These are phyloP conservation scores for Toxicodendron radicans DNA, from an alignment of 345 rosid species.

Conservation along the genomic window DNA sequence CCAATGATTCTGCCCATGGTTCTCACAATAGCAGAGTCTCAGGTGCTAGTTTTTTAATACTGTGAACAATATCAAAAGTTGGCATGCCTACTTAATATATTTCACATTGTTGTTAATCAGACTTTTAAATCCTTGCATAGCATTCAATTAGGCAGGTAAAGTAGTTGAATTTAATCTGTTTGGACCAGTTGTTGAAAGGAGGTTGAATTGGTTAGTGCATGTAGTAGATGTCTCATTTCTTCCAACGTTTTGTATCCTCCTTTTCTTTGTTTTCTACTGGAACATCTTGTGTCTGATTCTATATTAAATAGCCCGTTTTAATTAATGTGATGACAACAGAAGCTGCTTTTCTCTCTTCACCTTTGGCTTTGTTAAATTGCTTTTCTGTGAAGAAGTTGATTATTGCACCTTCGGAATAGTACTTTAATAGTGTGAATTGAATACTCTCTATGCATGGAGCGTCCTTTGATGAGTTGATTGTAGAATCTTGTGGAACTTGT, in stretches of 20 bases:
- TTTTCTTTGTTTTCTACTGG: background rate
- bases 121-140: slow-evolving; percentile 8
- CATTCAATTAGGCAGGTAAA: slow-evolving; percentile 1
- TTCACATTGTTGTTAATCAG: slow-evolving; percentile 11
- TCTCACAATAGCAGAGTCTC: slow-evolving; percentile 90
- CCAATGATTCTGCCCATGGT: slow-evolving; percentile 97
- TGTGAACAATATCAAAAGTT: slow-evolving; percentile 12
- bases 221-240: background rate
- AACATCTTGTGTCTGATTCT: background rate
- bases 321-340: background rate
- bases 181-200: background rate
- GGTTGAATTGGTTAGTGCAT: background rate
- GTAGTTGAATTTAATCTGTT: background rate
- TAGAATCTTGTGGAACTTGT: background rate
- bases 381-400: background rate
- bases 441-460: background rate
- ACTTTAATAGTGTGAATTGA: background rate
- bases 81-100: background rate
- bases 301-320: background rate
- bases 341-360: background rate
- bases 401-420: background rate
- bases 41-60: slow-evolving; percentile 48
- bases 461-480: background rate
- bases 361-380: background rate
- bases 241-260: background rate